Evolutionary conservation across 2,329 filamentous ascomycete species (phyloP).

Genomic region (Akanthomyces lecanii): DNA sequence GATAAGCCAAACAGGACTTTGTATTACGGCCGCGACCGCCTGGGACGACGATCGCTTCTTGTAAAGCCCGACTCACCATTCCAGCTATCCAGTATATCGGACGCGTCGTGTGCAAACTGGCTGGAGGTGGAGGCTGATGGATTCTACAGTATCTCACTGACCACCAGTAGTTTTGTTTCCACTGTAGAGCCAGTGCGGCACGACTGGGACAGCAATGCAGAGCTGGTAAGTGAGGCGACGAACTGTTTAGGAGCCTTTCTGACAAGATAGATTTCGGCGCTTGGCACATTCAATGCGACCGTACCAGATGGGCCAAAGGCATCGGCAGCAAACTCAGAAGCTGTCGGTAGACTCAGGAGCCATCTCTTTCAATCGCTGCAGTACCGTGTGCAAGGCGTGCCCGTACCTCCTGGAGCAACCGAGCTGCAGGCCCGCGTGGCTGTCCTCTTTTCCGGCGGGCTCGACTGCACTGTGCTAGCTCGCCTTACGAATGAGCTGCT

Average conservation of each 20-base stretch:
- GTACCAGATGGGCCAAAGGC: constrained; percentile 33
- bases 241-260: constrained; percentile 6
- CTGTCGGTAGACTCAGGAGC: constrained; percentile 49
- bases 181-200: constrained; percentile 23
- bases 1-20: constrained; percentile 59
- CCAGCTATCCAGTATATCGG: constrained; percentile 67
- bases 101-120: constrained; percentile 53
- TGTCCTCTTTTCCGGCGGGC: constrained; percentile 86
- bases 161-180: constrained; percentile 12
- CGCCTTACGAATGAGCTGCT: constrained; percentile 74
- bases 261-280: constrained; percentile 42
- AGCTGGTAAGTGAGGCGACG: constrained; percentile 40
- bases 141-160: constrained; percentile 65
- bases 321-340: constrained; percentile 35
- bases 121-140: constrained; percentile 80
- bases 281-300: constrained; percentile 49
- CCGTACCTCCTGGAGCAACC: constrained; percentile 44
- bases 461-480: constrained; percentile 88
- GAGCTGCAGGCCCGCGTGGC: constrained; percentile 55
- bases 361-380: constrained; percentile 59
- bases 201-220: constrained; percentile 31
- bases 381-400: constrained; percentile 62
- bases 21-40: constrained; percentile 80
- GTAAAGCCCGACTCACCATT: constrained; percentile 47
- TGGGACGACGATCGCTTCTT: constrained; percentile 82